phyloP scores from a whole-genome alignment of 495 filamentous ascomycete species.

The Trichoderma parareesei region DNA sequence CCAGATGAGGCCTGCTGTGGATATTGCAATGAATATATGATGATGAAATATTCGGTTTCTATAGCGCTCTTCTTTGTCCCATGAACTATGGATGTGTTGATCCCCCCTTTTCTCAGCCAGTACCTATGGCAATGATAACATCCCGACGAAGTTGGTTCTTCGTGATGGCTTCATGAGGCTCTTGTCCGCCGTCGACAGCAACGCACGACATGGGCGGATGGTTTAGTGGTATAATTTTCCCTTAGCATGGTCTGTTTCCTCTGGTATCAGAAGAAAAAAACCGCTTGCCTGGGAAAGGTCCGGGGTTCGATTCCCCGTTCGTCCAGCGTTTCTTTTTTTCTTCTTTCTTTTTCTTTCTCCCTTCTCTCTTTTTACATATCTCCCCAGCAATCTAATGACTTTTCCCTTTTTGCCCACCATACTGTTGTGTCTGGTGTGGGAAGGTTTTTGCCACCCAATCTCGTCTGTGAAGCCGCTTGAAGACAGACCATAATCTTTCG shows the following conservation, averaged over 20 bases:
- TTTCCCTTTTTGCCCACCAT: not conserved
- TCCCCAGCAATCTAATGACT: not conserved
- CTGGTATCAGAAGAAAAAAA: not conserved
- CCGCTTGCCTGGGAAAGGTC: constrained; percentile 22
- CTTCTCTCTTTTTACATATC: not conserved
- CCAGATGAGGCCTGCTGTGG: not conserved
- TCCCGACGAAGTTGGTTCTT: too few species aligned
- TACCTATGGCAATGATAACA: too few species aligned
- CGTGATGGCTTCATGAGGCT: not conserved
- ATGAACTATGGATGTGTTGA: not conserved
- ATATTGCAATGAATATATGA: not conserved
- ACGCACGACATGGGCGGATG: constrained; percentile 1
- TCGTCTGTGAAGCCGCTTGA: too few species aligned
- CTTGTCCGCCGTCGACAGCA: not conserved
- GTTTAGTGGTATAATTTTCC: constrained; percentile 11
- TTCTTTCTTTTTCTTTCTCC: too few species aligned
- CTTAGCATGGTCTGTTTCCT: not conserved
- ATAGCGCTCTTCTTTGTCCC: not conserved
- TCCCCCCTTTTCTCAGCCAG: not conserved
- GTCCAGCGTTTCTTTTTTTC: constrained; percentile 17
- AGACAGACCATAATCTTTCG: too few species aligned
- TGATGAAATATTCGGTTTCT: not conserved
- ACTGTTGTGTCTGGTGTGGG: too few species aligned
- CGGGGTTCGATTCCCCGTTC: constrained; percentile 30
- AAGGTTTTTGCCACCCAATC: too few species aligned